phyloP scores from a whole-genome alignment of 495 filamentous ascomycete genomes.

The Neurospora sp. region DNA sequence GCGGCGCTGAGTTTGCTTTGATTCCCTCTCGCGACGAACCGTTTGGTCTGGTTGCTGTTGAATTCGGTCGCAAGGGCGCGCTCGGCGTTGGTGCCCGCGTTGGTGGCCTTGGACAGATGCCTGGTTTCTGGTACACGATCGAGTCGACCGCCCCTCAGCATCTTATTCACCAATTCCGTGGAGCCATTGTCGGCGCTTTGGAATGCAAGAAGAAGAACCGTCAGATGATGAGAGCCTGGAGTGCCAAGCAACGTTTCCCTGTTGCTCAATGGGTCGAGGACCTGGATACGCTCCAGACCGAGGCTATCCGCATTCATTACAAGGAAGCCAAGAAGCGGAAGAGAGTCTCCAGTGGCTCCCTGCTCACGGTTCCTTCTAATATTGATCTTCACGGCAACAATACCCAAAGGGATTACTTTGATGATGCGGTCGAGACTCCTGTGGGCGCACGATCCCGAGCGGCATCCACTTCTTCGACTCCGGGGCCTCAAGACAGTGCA shows the following conservation, averaged over 20 bases:
- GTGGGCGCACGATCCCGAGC: slow-evolving; percentile 5
- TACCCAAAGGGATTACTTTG: slow-evolving; percentile 6
- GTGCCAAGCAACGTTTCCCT: slow-evolving; percentile 67
- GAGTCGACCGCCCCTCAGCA: slow-evolving; percentile 61
- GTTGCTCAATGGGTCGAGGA: slow-evolving; percentile 57
- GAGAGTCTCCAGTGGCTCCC: slow-evolving; percentile 2
- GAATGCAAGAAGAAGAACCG: slow-evolving; percentile 46
- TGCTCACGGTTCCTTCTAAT: slow-evolving; percentile 13
- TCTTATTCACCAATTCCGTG: slow-evolving; percentile 60
- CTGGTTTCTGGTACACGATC: slow-evolving; percentile 59
- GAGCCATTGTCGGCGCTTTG: slow-evolving; percentile 55
- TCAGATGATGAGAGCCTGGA: slow-evolving; percentile 61
- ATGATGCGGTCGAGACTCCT: slow-evolving; percentile 6
- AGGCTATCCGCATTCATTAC: slow-evolving; percentile 27
- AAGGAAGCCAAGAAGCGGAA: slow-evolving; percentile 9
- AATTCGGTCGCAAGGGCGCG: slow-evolving; percentile 68
- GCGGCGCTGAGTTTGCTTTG: slow-evolving; percentile 64
- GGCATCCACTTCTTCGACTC: slow-evolving; percentile 4
- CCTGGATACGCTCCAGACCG: slow-evolving; percentile 49
- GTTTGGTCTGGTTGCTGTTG: slow-evolving; percentile 69
- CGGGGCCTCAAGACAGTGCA: slow-evolving; percentile 1
- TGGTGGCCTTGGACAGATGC: slow-evolving; percentile 64
- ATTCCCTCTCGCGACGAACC: slow-evolving; percentile 71
- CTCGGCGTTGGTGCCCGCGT: slow-evolving; percentile 60
- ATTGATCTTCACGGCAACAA: slow-evolving; percentile 1